Base-by-base conservation (phyloP, 106 monocot species). In the Dendrobium catenatum region DNA sequence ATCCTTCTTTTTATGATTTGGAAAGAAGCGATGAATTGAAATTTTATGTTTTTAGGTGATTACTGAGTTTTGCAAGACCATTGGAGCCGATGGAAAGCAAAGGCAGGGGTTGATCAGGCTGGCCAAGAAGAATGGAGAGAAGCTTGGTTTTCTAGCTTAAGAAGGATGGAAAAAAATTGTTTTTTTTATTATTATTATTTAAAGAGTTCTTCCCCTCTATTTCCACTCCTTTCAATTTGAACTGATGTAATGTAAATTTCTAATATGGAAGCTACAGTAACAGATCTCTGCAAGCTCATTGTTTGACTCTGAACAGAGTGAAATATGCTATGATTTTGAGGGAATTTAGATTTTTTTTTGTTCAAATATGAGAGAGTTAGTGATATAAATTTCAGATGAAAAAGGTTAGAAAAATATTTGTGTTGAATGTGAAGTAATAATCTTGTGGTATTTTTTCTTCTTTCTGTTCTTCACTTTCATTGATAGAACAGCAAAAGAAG, bases 91-190 rank as follows among this genome's bases (percentile, higher is more conserved):
- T 77, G 79, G 81, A 13, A 97, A 97, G 80, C 90, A 90, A 72
- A 89, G 91, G 59, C 97, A 97, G 64, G 94, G 92, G 4, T 73
- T 97, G 83, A 97, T 97, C 66, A 86, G 97, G 11, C 76, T 97
- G 77, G 94, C 97, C 19, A 97, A 97, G 89, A 97, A 97, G 80
- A 97, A 97, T 51, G 94, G 94, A 44, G 97, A 97, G 68, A 89
- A 83, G 81, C 90, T 97, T 58, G 97, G 97, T 46, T 97, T 97
- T 81, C 86, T 97, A n/a, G 97, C 97, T 44, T 97, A 89, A 94
- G 55, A 51, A 3, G 10, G 13, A 51, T 51, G 10, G 51, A 13
- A 2, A 51, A 51, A 51, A 51, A 15, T 31, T 31, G 31, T 31
- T 13, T 13, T 1, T 13, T 51, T 51, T 51, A 2, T 51, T 51